A percentile compares a stretch with the other conserved stretches of the same genome.
phyloP scores from a whole-genome alignment of 2,329 filamentous ascomycete genomes.

The Decorospora gaudefroyi region DNA sequence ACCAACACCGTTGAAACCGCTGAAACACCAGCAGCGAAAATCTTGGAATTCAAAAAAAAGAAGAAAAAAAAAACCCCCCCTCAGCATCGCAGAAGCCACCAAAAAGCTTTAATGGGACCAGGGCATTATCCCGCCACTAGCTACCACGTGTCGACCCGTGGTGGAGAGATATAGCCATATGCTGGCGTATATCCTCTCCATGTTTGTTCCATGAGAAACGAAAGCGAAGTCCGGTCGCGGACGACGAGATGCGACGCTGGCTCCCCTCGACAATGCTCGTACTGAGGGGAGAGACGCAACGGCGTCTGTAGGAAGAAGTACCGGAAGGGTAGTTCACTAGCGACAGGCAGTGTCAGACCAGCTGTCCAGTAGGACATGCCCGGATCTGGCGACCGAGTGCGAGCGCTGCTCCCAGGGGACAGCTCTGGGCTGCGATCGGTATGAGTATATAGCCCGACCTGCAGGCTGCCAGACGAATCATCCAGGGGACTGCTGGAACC shows the following conservation, averaged over 20 bases:
- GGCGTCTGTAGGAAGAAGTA: slow-evolving; percentile 35
- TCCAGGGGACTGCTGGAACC: no score
- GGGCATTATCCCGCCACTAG: background rate
- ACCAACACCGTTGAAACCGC: no score
- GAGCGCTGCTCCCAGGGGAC: slow-evolving; percentile 15
- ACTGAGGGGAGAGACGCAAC: slow-evolving; percentile 39
- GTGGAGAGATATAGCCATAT: slow-evolving; percentile 4
- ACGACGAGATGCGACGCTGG: slow-evolving; percentile 27
- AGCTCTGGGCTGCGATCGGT: slow-evolving; percentile 4
- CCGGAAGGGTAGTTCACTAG: slow-evolving; percentile 6
- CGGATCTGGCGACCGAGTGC: slow-evolving; percentile 29
- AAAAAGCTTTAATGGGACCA: no score
- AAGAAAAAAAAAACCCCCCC: background rate
- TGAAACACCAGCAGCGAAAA: no score
- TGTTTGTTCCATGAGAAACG: slow-evolving; percentile 7
- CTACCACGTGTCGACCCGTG: slow-evolving; percentile 1
- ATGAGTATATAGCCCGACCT: slow-evolving; percentile 1
- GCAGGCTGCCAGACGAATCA: slow-evolving; percentile 7
- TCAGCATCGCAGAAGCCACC: background rate
- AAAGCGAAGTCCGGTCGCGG: slow-evolving; percentile 20
- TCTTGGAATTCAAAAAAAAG: no score
- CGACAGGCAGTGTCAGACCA: background rate
- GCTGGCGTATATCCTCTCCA: slow-evolving; percentile 1
- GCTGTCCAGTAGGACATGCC: slow-evolving; percentile 25
- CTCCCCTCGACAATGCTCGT: slow-evolving; percentile 35